phyloP scores from a whole-genome alignment of 2,329 filamentous ascomycete species.

The Pseudogymnoascus sp. region DNA sequence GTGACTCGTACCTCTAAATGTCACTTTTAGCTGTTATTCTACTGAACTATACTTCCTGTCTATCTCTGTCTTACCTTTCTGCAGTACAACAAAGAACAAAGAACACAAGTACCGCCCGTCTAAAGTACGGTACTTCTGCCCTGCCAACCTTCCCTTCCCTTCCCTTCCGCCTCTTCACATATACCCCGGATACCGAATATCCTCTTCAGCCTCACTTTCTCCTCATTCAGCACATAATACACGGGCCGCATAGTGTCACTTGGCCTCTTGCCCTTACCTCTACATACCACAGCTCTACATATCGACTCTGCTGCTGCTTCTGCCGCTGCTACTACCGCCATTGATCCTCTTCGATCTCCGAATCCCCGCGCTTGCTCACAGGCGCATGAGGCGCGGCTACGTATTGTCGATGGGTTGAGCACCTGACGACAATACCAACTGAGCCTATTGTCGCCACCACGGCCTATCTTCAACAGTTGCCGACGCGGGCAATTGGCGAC shows the following conservation, averaged over 20 bases:
- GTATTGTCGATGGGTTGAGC: constrained; percentile 7
- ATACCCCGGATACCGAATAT: constrained; percentile 5
- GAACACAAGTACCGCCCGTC: not conserved
- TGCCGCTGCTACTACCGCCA: not conserved
- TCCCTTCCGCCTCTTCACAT: constrained; percentile 1
- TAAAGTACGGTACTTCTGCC: not conserved
- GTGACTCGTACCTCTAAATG: not conserved
- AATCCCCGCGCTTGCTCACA: constrained; percentile 3
- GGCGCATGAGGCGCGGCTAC: not conserved
- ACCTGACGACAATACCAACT: constrained; percentile 6
- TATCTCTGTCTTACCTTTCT: not conserved
- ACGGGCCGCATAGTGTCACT: not conserved
- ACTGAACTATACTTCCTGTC: not conserved
- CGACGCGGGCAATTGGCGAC: constrained; percentile 1
- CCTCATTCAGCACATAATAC: not conserved
- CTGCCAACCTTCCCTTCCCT: constrained; percentile 4
- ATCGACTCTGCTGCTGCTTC: not conserved
- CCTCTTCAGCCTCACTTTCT: constrained; percentile 7
- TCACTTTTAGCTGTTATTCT: not conserved
- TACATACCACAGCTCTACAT: not conserved
- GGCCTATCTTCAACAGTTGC: not conserved
- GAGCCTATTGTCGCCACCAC: not conserved
- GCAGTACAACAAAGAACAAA: constrained; percentile 1
- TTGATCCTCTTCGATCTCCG: not conserved
- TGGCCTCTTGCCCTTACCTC: not conserved